Evolutionary conservation across 75 land plant species (phyloP).

Genomic region (Sequoiadendron giganteum): DNA sequence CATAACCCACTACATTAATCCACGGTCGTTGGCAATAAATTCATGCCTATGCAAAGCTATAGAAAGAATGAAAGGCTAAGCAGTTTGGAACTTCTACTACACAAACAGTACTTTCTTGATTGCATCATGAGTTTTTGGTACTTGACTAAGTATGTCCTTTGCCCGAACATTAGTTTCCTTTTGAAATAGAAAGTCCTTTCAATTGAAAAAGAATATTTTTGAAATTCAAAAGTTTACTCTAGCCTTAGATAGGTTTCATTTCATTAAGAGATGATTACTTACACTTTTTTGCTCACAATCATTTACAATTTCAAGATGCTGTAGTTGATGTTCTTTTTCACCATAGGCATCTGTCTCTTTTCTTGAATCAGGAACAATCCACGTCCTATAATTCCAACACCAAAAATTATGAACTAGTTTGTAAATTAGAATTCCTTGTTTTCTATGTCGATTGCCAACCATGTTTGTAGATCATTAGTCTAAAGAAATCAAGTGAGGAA

Average conservation of each 20-base stretch:
- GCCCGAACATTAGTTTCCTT: not conserved
- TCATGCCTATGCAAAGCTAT: not conserved
- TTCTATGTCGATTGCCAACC: not conserved
- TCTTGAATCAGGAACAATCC: constrained; percentile 15
- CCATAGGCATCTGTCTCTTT: not conserved
- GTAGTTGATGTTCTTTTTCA: not conserved
- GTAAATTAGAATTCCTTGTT: not conserved
- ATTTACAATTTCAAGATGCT: constrained; percentile 7
- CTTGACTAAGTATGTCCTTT: constrained; percentile 14
- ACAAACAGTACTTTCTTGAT: constrained; percentile 9
- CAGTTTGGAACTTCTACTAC: not conserved
- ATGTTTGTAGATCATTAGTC: not conserved
- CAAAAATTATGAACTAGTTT: not conserved
- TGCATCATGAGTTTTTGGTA: constrained; percentile 17
- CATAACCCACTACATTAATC: constrained; percentile 22
- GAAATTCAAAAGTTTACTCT: not conserved
- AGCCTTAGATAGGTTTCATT: not conserved
- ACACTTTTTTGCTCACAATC: constrained; percentile 15
- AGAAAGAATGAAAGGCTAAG: not conserved
- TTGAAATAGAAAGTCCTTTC: constrained; percentile 1
- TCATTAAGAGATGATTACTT: not conserved
- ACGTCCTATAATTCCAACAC: constrained; percentile 1
- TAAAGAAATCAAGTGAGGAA: not conserved
- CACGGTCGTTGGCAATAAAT: not conserved
- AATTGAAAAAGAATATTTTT: not conserved